Percentiles rank a stretch among this genome's conserved stretches.
phyloP scores from a whole-genome alignment of 306 rosid genomes.

The Purshia tridentata region DNA sequence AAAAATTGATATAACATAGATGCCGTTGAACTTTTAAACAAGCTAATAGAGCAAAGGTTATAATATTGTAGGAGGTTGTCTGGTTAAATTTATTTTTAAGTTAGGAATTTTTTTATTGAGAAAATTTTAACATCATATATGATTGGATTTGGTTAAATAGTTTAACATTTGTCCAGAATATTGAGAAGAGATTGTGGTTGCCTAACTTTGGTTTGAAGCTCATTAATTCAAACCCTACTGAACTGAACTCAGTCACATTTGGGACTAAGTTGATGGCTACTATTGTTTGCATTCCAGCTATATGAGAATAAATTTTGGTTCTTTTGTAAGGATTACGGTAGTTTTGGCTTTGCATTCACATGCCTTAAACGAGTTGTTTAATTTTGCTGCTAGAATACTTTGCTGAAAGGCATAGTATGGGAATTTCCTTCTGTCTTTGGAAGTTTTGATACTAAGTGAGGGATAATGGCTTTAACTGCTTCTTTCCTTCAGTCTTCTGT shows the following conservation, averaged over 20 bases:
- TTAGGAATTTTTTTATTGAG: background rate
- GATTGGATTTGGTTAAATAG: background rate
- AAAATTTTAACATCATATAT: background rate
- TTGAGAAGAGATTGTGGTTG: background rate
- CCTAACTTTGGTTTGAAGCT: background rate
- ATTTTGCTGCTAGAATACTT: background rate
- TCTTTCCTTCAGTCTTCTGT: background rate
- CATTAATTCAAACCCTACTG: background rate
- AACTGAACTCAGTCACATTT: background rate
- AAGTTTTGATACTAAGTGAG: background rate
- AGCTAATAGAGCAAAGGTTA: background rate
- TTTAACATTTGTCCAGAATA: background rate
- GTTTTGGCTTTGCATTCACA: background rate
- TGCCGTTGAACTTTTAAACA: background rate
- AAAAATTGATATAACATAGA: background rate
- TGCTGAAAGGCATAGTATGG: background rate
- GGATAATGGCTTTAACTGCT: background rate
- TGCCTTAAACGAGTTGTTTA: background rate
- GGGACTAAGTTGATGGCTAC: background rate
- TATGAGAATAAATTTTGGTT: conserved; percentile 2
- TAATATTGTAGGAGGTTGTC: background rate
- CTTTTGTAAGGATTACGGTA: background rate
- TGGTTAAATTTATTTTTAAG: background rate
- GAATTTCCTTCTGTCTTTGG: background rate
- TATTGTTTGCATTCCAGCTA: background rate